A percentile compares a stretch with the other conserved stretches of the same genome.
Conservation (phyloP, 2,329 filamentous ascomycete species). For the Venturia effusa region DNA sequence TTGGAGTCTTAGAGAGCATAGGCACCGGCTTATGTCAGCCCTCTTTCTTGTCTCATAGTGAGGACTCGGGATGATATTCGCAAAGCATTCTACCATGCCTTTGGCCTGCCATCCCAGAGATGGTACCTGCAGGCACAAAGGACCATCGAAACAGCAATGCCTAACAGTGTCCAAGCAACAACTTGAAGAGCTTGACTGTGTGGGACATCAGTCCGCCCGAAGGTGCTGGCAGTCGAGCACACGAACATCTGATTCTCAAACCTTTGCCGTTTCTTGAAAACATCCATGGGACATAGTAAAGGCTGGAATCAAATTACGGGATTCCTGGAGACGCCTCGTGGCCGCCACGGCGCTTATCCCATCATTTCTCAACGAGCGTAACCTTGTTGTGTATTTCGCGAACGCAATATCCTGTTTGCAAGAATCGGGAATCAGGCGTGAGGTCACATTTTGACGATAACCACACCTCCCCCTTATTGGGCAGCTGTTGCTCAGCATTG, state of each 20-base stretch:
- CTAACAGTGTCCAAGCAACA: no score
- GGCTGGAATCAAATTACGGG: not conserved
- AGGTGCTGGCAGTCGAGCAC: not conserved
- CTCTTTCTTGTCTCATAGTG: no score
- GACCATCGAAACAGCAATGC: not conserved
- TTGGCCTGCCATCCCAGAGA: not conserved
- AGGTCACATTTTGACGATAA: not conserved
- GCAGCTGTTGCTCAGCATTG: not conserved
- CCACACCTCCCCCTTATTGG: not conserved
- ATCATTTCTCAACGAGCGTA: no score
- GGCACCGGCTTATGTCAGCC: no score
- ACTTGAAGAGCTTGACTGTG: no score
- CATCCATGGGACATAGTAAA: not conserved
- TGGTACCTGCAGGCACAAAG: not conserved
- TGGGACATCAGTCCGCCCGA: no score
- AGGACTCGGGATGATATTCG: no score
- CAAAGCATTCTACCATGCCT: no score
- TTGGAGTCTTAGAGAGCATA: no score
- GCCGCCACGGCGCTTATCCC: not conserved
- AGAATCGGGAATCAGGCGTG: not conserved
- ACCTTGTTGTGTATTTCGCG: not conserved
- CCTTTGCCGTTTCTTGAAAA: not conserved
- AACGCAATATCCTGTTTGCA: not conserved
- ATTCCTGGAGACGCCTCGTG: not conserved
- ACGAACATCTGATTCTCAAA: not conserved